Conservation (phyloP, 192 early-diverging fungal genomes). For the Coemansia sp. region DNA sequence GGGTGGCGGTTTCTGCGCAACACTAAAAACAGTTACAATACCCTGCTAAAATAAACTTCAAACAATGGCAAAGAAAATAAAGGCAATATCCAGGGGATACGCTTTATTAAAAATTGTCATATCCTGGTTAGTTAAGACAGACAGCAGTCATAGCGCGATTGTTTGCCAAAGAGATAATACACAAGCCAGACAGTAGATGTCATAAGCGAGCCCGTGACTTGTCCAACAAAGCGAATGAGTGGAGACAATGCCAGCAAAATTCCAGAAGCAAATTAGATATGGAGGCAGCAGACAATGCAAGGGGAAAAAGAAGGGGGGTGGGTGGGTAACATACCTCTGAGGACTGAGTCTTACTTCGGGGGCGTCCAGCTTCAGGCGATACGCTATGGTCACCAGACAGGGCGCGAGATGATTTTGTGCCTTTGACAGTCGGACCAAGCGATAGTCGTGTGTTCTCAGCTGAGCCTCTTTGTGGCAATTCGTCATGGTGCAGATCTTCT, state of each 20-base stretch:
- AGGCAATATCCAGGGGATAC: not conserved
- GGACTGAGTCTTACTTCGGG: slow-evolving; percentile 52
- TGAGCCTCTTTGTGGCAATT: not conserved
- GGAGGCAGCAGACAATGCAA: not conserved
- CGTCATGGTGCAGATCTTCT: not conserved
- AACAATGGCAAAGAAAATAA: not conserved
- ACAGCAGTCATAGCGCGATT: not conserved
- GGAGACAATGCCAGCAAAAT: not conserved
- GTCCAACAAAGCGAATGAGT: not conserved
- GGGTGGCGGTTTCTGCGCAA: slow-evolving; percentile 38
- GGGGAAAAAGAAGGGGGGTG: not conserved
- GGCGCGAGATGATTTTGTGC: slow-evolving; percentile 36
- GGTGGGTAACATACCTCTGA: slow-evolving; percentile 44
- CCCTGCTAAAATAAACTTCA: slow-evolving; percentile 38
- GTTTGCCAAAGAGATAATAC: not conserved
- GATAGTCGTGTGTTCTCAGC: slow-evolving; percentile 23
- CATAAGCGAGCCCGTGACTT: not conserved
- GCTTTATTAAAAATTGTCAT: not conserved
- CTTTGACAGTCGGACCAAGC: slow-evolving; percentile 31
- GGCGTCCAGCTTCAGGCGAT: slow-evolving; percentile 28
- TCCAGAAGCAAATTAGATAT: slow-evolving; percentile 10
- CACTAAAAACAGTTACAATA: slow-evolving; percentile 51
- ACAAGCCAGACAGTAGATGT: not conserved
- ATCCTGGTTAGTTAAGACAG: slow-evolving; percentile 9
- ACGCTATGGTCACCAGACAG: slow-evolving; percentile 34